These are phyloP conservation scores for Ceratobasidium sp. DNA, from an alignment of 1,284 basidiomycete genomes.

Conservation along the genomic window DNA sequence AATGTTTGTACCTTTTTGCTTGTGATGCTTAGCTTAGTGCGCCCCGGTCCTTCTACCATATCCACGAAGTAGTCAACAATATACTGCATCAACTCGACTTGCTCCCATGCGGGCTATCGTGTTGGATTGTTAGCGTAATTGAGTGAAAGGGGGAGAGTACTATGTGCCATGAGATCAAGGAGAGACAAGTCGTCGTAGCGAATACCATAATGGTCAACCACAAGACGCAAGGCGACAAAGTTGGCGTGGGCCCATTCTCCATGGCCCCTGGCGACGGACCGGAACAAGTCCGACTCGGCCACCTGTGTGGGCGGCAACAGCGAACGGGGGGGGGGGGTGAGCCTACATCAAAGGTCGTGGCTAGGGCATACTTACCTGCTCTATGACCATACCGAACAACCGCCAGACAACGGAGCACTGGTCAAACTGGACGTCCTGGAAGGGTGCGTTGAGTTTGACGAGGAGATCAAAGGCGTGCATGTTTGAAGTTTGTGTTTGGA, in stretches of 20 bases:
- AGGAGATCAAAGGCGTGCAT: conserved; percentile 22
- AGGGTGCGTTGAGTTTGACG: conserved; percentile 9
- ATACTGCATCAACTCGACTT: not conserved
- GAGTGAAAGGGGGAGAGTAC: not conserved
- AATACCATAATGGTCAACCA: not conserved
- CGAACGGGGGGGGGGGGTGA: not conserved
- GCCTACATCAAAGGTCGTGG: not conserved
- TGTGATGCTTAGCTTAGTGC: not conserved
- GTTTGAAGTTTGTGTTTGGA: not conserved
- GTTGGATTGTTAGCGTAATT: not conserved
- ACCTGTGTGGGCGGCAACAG: too few relatives aligned
- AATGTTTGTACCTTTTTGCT: conserved; percentile 3
- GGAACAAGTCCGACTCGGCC: not conserved
- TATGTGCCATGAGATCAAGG: not conserved
- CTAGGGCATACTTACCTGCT: not conserved
- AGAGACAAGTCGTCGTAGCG: conserved; percentile 6
- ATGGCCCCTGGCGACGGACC: not conserved
- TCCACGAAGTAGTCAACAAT: conserved; percentile 3
- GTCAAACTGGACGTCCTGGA: not conserved
- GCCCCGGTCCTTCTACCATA: not conserved
- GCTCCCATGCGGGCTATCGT: conserved; percentile 2
- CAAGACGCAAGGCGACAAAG: not conserved
- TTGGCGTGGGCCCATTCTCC: conserved; percentile 1
- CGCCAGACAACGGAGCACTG: conserved; percentile 3
- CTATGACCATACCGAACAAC: not conserved